phyloP scores from a whole-genome alignment of 2,329 filamentous ascomycete species.

The Apiospora saccharicola region DNA sequence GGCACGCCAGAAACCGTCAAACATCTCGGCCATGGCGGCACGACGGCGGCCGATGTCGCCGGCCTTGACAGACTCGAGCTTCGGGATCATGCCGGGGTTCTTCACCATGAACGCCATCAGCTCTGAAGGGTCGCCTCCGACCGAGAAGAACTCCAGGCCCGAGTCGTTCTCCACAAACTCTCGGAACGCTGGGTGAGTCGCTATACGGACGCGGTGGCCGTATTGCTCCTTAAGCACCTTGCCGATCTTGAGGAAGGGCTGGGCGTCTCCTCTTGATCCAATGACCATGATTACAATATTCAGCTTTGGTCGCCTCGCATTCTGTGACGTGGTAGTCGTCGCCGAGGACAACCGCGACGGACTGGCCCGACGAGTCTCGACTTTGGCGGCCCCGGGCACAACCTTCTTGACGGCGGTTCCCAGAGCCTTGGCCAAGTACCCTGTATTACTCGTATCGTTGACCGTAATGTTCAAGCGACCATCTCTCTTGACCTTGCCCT shows the following conservation, averaged over 20 bases:
- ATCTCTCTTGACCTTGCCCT: conserved; percentile 71
- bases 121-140: conserved; percentile 81
- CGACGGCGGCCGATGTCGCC: conserved; percentile 75
- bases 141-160: conserved; percentile 80
- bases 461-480: conserved; percentile 76
- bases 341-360: conserved; percentile 41
- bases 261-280: conserved; percentile 79
- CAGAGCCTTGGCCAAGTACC: conserved; percentile 77
- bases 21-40: conserved; percentile 80
- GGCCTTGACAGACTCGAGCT: conserved; percentile 72
- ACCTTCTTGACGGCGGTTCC: conserved; percentile 69
- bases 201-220: conserved; percentile 78
- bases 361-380: conserved; percentile 26
- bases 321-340: conserved; percentile 42
- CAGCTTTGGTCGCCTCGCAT: conserved; percentile 56
- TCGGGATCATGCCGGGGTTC: conserved; percentile 80
- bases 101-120: conserved; percentile 92
- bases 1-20: conserved; percentile 81
- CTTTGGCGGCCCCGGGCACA: conserved; percentile 45
- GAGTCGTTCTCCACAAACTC: conserved; percentile 77
- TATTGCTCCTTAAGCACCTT: conserved; percentile 75
- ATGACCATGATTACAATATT: conserved; percentile 89
- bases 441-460: conserved; percentile 72
- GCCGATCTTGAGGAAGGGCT: conserved; percentile 80
- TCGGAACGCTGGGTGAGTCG: conserved; percentile 79